Evolutionary conservation across 768 basidiomycete species (phyloP).

Genomic region (Gymnopilus junonius): DNA sequence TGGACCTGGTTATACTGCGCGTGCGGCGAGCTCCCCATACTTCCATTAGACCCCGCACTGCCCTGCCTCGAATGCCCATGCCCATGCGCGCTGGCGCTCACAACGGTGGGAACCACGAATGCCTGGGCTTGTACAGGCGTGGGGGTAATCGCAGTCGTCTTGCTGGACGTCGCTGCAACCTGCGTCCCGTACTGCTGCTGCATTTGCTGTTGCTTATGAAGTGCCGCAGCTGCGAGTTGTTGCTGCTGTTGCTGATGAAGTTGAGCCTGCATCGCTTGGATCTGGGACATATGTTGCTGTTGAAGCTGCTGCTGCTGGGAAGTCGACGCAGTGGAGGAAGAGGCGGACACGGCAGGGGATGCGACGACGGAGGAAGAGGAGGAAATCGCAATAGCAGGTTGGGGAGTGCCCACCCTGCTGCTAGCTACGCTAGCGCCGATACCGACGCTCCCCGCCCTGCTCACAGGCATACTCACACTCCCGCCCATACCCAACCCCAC

Average conservation of each 20-base stretch:
- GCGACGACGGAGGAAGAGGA: no score
- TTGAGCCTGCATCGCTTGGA: neutral
- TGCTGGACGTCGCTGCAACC: constrained; percentile 9
- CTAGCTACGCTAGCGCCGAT: constrained; percentile 26
- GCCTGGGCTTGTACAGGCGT: constrained; percentile 24
- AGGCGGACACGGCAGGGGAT: neutral
- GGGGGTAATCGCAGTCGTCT: constrained; percentile 13
- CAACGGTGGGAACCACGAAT: constrained; percentile 13
- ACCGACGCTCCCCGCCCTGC: constrained; percentile 33
- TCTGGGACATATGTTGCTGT: neutral
- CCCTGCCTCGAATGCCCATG: neutral
- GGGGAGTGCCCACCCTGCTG: constrained; percentile 41
- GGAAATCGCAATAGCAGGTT: constrained; percentile 16
- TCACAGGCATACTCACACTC: constrained; percentile 40
- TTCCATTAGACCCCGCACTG: neutral
- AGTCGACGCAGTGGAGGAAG: neutral
- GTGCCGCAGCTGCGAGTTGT: neutral
- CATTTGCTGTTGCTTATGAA: constrained; percentile 1
- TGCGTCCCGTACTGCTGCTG: constrained; percentile 21
- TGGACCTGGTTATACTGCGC: neutral
- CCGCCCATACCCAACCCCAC: constrained; percentile 22
- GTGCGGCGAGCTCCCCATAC: neutral
- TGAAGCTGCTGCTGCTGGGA: constrained; percentile 4
- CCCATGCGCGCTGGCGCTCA: neutral
- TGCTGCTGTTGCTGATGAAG: constrained; percentile 20